Evolutionary conservation across 306 rosid genomes (phyloP), one percentile per base, ranked within the genome.

Genomic region (Vicia faba): DNA sequence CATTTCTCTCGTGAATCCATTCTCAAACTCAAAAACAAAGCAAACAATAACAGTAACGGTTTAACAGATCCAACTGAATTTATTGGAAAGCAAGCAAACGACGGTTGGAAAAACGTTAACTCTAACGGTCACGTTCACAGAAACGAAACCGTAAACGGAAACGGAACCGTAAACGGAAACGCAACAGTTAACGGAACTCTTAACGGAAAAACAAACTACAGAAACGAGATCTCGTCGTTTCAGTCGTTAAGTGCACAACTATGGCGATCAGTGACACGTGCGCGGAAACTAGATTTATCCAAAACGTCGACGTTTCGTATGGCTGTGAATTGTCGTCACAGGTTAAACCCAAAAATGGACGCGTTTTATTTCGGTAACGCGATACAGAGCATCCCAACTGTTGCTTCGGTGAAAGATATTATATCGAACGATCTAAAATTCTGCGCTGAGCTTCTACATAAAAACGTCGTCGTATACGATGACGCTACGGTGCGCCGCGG

Each of bases 291-390:
- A 7, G 82, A 78, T 3, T 26, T 19, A 0, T 1, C 78, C 0
- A 88, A 86, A 78, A 76, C 79, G 76, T 85, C 95, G 80, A 91
- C 95, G 78, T 88, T 91, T 48, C 82, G 97, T 0, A 91, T 91
- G 97, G 97, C 97, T 0, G 97, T 91, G 74, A 91, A 91, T 63
- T 91, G 95, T 74, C 95, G 97, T 18, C 97, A 83, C 77, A 75
- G 97, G 1, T 67, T 91, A 36, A 56, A 70, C 23, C 97, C 97
- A 14, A 79, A 62, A 84, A 71, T 91, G 87, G 82, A 86, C 45
- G 19, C 88, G 20, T 70, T 82, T 72, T 91, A 91, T 75, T 91
- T 88, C 60, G 97, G 97, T 7, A 91, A 91, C 69, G 97, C 96
- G 6, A 91, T 91, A 5, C 97, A 91, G 83, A 91, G 97, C 80